These are phyloP conservation scores for Cytospora schulzeri DNA, from an alignment of 2,329 filamentous ascomycete species.

Conservation along the genomic window DNA sequence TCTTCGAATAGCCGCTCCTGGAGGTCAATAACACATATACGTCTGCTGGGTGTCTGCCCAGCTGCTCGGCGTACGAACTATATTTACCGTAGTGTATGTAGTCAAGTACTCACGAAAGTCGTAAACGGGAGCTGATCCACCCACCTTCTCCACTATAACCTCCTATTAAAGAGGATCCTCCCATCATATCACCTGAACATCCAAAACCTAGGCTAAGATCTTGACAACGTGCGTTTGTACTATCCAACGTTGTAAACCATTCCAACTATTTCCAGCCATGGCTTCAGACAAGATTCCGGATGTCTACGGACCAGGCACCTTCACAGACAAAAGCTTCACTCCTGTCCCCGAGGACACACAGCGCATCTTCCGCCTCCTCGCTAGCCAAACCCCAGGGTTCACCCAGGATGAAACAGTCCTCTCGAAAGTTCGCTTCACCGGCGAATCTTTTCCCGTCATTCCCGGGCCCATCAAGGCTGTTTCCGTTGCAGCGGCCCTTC, in stretches of 20 bases:
- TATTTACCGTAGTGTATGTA: too few relatives aligned
- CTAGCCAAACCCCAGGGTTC: slow-evolving; percentile 38
- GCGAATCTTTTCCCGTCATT: slow-evolving; percentile 36
- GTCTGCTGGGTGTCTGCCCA: too few relatives aligned
- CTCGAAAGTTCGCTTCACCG: slow-evolving; percentile 37
- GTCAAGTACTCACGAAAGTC: too few relatives aligned
- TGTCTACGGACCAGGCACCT: slow-evolving; percentile 39
- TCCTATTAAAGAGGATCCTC: too few relatives aligned
- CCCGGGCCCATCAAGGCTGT: slow-evolving; percentile 41
- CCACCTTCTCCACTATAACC: too few relatives aligned
- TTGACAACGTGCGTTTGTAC: neutral
- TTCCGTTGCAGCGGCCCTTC: slow-evolving; percentile 37
- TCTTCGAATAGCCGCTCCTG: too few relatives aligned
- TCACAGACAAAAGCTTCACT: slow-evolving; percentile 34
- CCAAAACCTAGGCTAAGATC: neutral
- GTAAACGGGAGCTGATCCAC: too few relatives aligned
- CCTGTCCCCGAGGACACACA: slow-evolving; percentile 36
- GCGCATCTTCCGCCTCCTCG: slow-evolving; percentile 38
- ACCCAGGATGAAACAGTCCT: slow-evolving; percentile 35
- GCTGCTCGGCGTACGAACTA: too few relatives aligned
- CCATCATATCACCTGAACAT: neutral
- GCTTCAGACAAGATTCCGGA: slow-evolving; percentile 30
- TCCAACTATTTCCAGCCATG: slow-evolving; percentile 22
- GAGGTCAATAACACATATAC: too few relatives aligned
- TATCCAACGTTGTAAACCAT: too few relatives aligned